Conservation (phyloP, 2,329 filamentous ascomycete genomes). For the Pseudogymnoascus pannorum region DNA sequence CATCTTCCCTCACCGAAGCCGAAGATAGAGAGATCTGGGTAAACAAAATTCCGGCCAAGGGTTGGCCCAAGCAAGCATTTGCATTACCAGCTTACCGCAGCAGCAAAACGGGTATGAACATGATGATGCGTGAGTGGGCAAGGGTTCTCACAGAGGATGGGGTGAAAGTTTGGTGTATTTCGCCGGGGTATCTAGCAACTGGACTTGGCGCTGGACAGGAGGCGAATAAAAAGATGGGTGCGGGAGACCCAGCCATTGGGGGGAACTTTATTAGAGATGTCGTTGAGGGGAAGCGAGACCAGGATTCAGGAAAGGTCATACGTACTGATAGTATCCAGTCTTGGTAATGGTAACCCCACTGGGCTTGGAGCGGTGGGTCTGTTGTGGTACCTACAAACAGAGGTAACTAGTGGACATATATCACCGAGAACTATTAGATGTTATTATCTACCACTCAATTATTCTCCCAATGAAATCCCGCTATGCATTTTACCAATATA, state of each 20-base stretch:
- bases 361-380: background rate
- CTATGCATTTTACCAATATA: background rate
- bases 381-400: background rate
- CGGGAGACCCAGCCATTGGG: conserved; percentile 30
- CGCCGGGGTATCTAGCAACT: conserved; percentile 43
- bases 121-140: conserved; percentile 41
- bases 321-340: conserved; percentile 17
- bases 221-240: conserved; percentile 24
- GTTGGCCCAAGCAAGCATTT: conserved; percentile 35
- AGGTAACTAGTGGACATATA: background rate
- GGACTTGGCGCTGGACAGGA: conserved; percentile 31
- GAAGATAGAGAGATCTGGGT: conserved; percentile 12
- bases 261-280: conserved; percentile 35
- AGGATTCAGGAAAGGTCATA: conserved; percentile 34
- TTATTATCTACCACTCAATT: background rate
- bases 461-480: background rate
- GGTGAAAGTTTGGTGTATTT: conserved; percentile 42
- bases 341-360: conserved; percentile 15
- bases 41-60: conserved; percentile 23
- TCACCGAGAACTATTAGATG: background rate
- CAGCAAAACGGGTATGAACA: conserved; percentile 40
- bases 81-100: conserved; percentile 32
- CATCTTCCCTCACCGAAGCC: conserved; percentile 30
- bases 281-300: conserved; percentile 35
- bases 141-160: conserved; percentile 39